phyloP scores from a whole-genome alignment of 495 filamentous ascomycete species.

The Letharia lupina region DNA sequence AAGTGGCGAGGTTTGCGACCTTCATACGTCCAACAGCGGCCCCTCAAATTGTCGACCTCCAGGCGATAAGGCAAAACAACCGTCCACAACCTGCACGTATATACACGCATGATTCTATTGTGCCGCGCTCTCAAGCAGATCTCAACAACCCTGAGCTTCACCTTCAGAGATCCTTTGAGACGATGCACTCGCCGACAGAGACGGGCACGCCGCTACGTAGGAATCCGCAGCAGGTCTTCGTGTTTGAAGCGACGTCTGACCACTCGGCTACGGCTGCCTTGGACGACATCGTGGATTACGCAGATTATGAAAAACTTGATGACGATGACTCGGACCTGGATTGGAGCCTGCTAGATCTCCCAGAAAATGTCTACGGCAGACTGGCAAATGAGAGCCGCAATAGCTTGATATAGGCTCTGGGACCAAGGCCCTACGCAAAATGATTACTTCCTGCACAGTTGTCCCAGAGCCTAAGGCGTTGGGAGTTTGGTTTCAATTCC shows the following conservation, averaged over 20 bases:
- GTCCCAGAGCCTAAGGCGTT: background rate
- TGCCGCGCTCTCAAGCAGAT: background rate
- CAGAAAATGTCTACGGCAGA: background rate
- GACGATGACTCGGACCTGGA: background rate
- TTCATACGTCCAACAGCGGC: background rate
- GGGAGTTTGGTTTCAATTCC: background rate
- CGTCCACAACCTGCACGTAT: background rate
- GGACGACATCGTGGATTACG: background rate
- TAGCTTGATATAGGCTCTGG: background rate
- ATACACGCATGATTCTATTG: background rate
- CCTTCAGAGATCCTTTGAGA: background rate
- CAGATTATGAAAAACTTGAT: background rate
- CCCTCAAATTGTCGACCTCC: background rate
- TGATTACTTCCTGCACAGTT: no score
- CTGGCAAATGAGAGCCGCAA: background rate
- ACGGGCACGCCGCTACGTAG: conserved; percentile 1
- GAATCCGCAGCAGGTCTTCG: background rate
- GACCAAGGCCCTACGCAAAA: no score
- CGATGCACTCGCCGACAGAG: background rate
- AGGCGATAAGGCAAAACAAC: background rate
- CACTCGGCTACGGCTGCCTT: background rate
- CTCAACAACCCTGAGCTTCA: background rate
- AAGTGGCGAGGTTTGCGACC: background rate
- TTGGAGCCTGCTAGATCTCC: background rate
- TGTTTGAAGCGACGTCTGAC: background rate